Evolutionary conservation across 176 grass and related monocot species (phyloP), one percentile per base, ranked within the genome.

Genomic region (Elymus sibiricus): DNA sequence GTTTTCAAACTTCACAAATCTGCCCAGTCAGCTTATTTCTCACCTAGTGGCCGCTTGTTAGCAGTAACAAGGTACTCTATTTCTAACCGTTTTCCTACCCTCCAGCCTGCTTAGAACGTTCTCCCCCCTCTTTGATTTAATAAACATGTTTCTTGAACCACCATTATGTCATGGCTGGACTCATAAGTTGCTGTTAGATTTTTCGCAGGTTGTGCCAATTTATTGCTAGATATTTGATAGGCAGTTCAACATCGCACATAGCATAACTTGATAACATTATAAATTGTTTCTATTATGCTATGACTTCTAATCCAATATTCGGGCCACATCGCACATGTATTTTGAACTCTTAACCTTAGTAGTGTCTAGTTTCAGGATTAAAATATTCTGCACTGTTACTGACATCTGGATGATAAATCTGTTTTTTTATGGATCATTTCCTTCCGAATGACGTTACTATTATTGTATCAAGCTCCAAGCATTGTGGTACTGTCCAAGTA

Each of bases 21-120:
- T 17, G 85, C 90, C 61, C 63, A 81, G 74, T 89, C 93, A 79
- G 93, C 93, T 78, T 90, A 89, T 89, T 95, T 95, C 73, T 92
- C 93, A 67, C 93, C 90, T 64, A 83, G 86, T 59, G 93, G 90
- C 61, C 40, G 64, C 76, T 17, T 59, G 61, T 74, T 95, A 79
- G 90, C 86, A 49, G 86, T 86, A 82, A 90, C 90, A 83, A 95
- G 93, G 93, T 95, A 31, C 40, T 75, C 0, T 22, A 49, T 49
- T 84, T 17, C 22, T 64, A 5, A 42, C 61, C 35, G 24, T 76
- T 84, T 77, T 53, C 5, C 19, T 77, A 56, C 39, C 35, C 68
- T 71, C 24, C 68, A 71, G 2, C 39, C 3, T 73, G 39, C 39
- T 73, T 25, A 7, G n/a, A 43, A 43, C 5, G 6, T 73, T 44